Evolutionary conservation across 2,329 filamentous ascomycete genomes (phyloP).

Genomic region (Xylaria sp.): DNA sequence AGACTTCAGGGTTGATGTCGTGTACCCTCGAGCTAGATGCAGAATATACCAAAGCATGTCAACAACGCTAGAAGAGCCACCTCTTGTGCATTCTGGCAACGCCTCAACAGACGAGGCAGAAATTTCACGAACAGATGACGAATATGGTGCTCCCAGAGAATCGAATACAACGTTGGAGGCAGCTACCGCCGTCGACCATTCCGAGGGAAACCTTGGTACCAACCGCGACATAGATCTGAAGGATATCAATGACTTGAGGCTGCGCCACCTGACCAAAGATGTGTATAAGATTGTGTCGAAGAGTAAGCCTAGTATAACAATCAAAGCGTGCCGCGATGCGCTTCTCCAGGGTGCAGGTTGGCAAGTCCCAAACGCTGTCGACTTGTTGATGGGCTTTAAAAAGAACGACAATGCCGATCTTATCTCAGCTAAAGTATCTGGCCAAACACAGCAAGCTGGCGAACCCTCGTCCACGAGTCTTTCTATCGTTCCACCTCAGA

Average conservation of each 20-base stretch:
- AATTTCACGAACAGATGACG: neutral
- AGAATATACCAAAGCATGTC: neutral
- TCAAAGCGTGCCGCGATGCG: conserved; percentile 46
- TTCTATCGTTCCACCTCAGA: too few relatives aligned
- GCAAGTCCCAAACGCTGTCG: conserved; percentile 44
- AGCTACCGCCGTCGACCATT: neutral
- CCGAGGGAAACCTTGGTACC: neutral
- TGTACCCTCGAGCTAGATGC: too few relatives aligned
- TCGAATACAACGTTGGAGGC: neutral
- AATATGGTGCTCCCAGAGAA: neutral
- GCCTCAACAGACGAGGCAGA: neutral
- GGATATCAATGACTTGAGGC: conserved; percentile 46
- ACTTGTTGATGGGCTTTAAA: conserved; percentile 32
- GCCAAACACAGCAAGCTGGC: neutral
- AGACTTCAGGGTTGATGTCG: too few relatives aligned
- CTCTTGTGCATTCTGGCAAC: neutral
- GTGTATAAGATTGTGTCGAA: conserved; percentile 46
- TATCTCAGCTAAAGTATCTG: too few relatives aligned
- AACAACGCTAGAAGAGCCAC: neutral
- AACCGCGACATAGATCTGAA: conserved; percentile 42
- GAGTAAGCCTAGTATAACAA: conserved; percentile 41
- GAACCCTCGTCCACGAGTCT: neutral
- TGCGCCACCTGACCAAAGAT: conserved; percentile 46
- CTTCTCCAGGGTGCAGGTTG: conserved; percentile 42
- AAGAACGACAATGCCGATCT: neutral